phyloP scores from a whole-genome alignment of 495 filamentous ascomycete species.

The Penicillium fimorum region DNA sequence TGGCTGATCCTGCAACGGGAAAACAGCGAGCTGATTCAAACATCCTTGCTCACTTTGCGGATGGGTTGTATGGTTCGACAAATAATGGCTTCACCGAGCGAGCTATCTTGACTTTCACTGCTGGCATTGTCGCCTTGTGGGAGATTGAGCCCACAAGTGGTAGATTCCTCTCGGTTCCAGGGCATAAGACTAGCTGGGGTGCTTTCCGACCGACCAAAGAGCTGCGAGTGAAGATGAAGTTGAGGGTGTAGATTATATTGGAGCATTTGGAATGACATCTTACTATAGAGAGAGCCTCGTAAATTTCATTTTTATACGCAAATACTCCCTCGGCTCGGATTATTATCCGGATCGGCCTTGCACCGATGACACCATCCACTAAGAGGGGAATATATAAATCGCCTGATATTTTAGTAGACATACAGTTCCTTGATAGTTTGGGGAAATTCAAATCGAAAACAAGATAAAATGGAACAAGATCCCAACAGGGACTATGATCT shows the following conservation, averaged over 20 bases:
- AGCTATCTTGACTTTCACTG: constrained; percentile 48
- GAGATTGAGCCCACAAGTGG: constrained; percentile 46
- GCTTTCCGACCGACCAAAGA: constrained; percentile 40
- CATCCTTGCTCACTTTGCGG: constrained; percentile 46
- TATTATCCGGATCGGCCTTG: constrained; percentile 27
- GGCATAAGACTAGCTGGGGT: constrained; percentile 33
- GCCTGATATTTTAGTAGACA: not conserved
- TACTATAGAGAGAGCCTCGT: not conserved
- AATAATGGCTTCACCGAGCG: constrained; percentile 50
- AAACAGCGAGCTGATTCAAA: constrained; percentile 25
- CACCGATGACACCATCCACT: constrained; percentile 31
- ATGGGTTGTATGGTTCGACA: constrained; percentile 45
- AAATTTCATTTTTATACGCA: not conserved
- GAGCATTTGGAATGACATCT: not conserved
- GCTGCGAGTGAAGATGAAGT: constrained; percentile 35
- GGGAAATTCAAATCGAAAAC: not conserved
- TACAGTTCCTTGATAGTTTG: not conserved
- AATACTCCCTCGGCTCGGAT: constrained; percentile 13
- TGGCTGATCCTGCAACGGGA: constrained; percentile 35
- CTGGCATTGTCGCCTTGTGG: constrained; percentile 51
- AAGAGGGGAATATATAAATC: constrained; percentile 23
- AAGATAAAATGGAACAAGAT: not conserved
- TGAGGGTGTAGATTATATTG: constrained; percentile 24
- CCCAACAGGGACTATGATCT: constrained; percentile 54
- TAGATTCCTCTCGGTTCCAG: constrained; percentile 30